phyloP scores from a whole-genome alignment of 306 rosid genomes.

The Quillaja saponaria region DNA sequence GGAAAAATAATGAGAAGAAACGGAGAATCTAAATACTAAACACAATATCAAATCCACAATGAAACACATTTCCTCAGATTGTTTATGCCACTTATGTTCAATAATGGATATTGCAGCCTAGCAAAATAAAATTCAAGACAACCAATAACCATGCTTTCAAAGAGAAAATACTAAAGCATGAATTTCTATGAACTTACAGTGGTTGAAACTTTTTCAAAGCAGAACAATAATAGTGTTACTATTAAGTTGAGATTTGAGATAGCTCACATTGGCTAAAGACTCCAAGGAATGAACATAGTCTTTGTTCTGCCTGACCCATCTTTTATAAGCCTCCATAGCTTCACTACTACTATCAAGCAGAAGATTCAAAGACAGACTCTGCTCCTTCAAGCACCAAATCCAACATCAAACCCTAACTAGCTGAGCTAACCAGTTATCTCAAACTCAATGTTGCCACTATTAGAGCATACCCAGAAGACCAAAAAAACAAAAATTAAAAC shows the following conservation, averaged over 20 bases:
- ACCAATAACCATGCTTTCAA: conserved; percentile 6
- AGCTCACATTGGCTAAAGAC: conserved; percentile 86
- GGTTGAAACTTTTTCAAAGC: conserved; percentile 8
- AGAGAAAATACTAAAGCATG: neutral
- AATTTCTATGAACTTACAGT: neutral
- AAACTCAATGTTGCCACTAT: conserved; percentile 12
- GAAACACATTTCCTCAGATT: neutral
- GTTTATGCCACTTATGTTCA: neutral
- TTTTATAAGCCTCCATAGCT: conserved; percentile 83
- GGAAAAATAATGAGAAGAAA: no score
- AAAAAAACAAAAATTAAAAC: conserved; percentile 22
- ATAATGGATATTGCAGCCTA: neutral
- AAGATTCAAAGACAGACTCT: neutral
- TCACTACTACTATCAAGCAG: conserved; percentile 26
- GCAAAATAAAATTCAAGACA: conserved; percentile 4
- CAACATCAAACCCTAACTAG: conserved; percentile 30
- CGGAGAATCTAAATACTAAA: neutral
- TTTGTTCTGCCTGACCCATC: conserved; percentile 87
- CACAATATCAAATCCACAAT: neutral
- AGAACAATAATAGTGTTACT: neutral
- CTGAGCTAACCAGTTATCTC: conserved; percentile 11
- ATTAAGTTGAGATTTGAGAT: conserved; percentile 11
- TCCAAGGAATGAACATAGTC: conserved; percentile 81
- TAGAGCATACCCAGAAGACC: conserved; percentile 27
- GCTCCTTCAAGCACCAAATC: conserved; percentile 21